Evolutionary conservation across 208 protist species (phyloP).

Genomic region (Acanthamoeba rhysodes): DNA sequence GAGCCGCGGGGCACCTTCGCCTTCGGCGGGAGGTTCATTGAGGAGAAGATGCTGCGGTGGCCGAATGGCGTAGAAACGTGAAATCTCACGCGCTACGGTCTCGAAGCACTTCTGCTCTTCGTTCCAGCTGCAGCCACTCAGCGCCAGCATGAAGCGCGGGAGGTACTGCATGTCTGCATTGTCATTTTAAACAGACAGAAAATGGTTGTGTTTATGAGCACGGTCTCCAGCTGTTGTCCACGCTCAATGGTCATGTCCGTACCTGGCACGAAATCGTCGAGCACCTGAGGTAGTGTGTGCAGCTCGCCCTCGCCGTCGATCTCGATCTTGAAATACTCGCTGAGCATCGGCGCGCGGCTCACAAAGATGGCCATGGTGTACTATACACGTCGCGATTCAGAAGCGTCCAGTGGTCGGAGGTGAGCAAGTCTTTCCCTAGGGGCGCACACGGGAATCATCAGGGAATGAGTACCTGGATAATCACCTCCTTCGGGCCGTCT

Average conservation of each 20-base stretch:
- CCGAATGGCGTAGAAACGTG: constrained; percentile 68
- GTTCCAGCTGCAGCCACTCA: constrained; percentile 79
- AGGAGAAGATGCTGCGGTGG: background rate
- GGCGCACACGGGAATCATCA: no score
- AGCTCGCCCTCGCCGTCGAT: constrained; percentile 65
- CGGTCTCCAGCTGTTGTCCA: background rate
- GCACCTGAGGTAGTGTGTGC: constrained; percentile 61
- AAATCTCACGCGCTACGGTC: constrained; percentile 76
- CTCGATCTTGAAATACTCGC: constrained; percentile 75
- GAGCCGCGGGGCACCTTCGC: background rate
- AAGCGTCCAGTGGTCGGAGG: background rate
- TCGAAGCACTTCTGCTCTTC: constrained; percentile 83
- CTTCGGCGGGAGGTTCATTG: constrained; percentile 41
- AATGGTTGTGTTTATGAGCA: no score
- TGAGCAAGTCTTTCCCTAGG: no score
- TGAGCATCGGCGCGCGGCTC: constrained; percentile 73
- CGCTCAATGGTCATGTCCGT: background rate
- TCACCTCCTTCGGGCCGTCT: constrained; percentile 66
- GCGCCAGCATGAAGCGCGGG: constrained; percentile 38
- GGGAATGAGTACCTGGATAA: constrained; percentile 23
- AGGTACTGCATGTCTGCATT: constrained; percentile 67
- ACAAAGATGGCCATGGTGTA: constrained; percentile 69
- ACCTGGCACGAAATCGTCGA: constrained; percentile 73
- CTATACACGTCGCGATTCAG: background rate
- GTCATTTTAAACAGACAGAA: no score